Evolutionary conservation across 2,329 filamentous ascomycete species (phyloP), one percentile per base, ranked within the genome.

Genomic region (Talaromyces sp.): DNA sequence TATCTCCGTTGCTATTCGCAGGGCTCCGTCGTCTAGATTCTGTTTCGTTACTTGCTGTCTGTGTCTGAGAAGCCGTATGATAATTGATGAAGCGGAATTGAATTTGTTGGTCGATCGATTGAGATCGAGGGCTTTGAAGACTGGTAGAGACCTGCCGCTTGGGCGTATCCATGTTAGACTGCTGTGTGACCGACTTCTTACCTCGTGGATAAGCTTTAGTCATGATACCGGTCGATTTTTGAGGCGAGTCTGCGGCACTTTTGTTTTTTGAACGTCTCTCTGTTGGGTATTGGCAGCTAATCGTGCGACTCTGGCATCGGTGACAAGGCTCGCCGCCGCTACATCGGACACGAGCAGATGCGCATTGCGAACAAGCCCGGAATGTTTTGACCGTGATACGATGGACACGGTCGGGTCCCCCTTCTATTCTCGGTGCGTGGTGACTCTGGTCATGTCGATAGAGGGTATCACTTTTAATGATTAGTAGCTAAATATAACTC

Each of bases 381-480:
- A 80, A 80, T 3, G 78, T 79, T 61, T 78, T 79, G 61, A 78
- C 74, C 1, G 77, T 80, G 61, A 80, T 79, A 3, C 78, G 73
- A 62, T 80, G 78, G 5, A 75, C 70, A 8, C 73, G 74, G 54
- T 77, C 74, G 54, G 74, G 73, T 35, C 52, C 43, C 16, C 63
- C 19, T 74, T 73, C 4, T 66, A 70, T n/a, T 71, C 76, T 24
- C n/a, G 73, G 69, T 22, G 74, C 73, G 71, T 76, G 76, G 57
- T 79, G 77, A 61, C 76, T 79, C 52, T 77, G 64, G 52, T 75
- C 75, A 66, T 80, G 78, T 33, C 76, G 76, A 68, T 78, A 74
- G 14, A 79, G 73, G 2, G 76, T 79, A 64, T 80, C 78, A 52
- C 76, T 78, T 58, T 13, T 16, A 14, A 57, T 37, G 5, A 16